These are phyloP conservation scores for Albophoma yamanashiensis DNA, from an alignment of 2,329 filamentous ascomycete species.

Conservation along the genomic window DNA sequence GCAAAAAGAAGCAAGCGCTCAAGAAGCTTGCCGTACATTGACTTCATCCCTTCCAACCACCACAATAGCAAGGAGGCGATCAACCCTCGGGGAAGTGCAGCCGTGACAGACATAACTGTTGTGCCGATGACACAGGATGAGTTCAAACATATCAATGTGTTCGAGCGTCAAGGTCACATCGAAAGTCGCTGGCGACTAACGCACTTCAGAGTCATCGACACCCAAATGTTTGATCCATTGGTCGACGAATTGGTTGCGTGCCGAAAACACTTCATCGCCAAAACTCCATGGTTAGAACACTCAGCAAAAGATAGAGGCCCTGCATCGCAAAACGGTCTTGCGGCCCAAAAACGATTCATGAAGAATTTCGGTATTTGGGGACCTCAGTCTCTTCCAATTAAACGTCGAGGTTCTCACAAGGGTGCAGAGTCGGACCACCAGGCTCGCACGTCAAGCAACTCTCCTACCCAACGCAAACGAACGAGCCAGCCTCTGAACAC, in stretches of 20 bases:
- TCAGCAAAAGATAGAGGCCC: background rate
- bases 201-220: slow-evolving; percentile 9
- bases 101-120: background rate
- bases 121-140: slow-evolving; percentile 6
- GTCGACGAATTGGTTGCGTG: background rate
- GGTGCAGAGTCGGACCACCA: background rate
- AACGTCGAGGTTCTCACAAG: background rate
- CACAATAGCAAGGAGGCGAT: background rate
- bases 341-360: background rate
- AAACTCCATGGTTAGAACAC: background rate
- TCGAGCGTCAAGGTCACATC: background rate
- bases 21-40: background rate
- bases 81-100: no score
- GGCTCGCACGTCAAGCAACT: background rate
- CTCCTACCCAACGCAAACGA: background rate
- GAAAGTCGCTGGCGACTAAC: background rate
- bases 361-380: no score
- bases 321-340: background rate
- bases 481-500: background rate
- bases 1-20: background rate
- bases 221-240: background rate
- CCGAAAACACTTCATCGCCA: no score
- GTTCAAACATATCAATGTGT: slow-evolving; percentile 8
- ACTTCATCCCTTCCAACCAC: background rate
- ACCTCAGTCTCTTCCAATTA: no score